phyloP scores from a whole-genome alignment of 805 yeast species.

The Metschnikowia picachoensis region DNA sequence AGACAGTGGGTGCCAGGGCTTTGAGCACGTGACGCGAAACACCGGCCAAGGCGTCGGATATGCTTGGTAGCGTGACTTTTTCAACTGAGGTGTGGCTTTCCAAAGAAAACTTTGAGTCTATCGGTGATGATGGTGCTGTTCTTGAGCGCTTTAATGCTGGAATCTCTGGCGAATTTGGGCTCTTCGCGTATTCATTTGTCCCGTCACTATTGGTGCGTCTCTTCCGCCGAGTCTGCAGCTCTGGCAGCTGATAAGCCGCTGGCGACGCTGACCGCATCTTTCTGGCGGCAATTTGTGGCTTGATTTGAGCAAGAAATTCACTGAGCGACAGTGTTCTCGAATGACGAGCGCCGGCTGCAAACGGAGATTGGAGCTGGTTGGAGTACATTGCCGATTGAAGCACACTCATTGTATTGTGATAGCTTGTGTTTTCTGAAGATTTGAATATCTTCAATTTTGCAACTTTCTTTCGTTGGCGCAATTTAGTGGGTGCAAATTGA shows the following conservation, averaged over 20 bases:
- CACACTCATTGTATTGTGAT: slow-evolving; percentile 26
- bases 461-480: background rate
- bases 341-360: slow-evolving; percentile 24
- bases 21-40: background rate
- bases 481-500: slow-evolving; percentile 1
- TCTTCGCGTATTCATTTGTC: background rate
- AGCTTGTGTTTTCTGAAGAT: background rate
- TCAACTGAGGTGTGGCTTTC: background rate
- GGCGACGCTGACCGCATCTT: slow-evolving; percentile 12
- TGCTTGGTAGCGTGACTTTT: slow-evolving; percentile 30
- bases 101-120: background rate
- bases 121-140: slow-evolving; percentile 17
- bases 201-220: slow-evolving; percentile 30
- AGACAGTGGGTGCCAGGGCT: slow-evolving; percentile 31
- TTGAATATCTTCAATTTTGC: background rate
- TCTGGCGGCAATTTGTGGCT: slow-evolving; percentile 16
- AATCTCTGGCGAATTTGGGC: background rate
- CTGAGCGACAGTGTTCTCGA: slow-evolving; percentile 33
- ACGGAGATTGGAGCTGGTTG: slow-evolving; percentile 24
- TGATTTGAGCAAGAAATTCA: slow-evolving; percentile 29
- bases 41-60: slow-evolving; percentile 18
- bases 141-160: slow-evolving; percentile 7
- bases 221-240: slow-evolving; percentile 8
- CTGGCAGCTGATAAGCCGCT: slow-evolving; percentile 3
- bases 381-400: slow-evolving; percentile 29